phyloP scores from a whole-genome alignment of 768 basidiomycete genomes.

The Exsudoporus frostii region DNA sequence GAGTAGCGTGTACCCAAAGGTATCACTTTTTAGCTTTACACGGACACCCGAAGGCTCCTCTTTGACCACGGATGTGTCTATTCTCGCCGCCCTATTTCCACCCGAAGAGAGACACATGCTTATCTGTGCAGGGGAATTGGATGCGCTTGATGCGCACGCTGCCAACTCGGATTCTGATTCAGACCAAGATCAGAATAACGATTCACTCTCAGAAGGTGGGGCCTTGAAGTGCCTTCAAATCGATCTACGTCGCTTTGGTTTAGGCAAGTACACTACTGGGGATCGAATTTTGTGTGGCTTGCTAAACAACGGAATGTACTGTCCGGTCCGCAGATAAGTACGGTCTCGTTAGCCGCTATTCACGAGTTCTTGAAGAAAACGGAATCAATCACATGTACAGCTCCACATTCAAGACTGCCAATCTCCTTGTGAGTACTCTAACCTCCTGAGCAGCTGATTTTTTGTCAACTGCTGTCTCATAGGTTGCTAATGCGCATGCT shows the following conservation, averaged over 20 bases:
- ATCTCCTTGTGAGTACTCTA: constrained; percentile 54
- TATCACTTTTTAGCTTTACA: constrained; percentile 81
- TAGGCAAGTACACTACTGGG: constrained; percentile 44
- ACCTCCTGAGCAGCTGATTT: background rate
- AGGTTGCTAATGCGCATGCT: constrained; percentile 60
- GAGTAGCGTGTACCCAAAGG: constrained; percentile 16
- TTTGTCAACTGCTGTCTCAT: constrained; percentile 1
- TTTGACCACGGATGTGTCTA: constrained; percentile 64
- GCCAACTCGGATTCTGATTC: constrained; percentile 32
- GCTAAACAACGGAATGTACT: constrained; percentile 3
- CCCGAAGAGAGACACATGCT: constrained; percentile 71
- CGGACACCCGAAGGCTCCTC: constrained; percentile 75
- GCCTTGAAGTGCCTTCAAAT: constrained; percentile 70
- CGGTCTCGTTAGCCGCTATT: constrained; percentile 75
- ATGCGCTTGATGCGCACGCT: constrained; percentile 46
- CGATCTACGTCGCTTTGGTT: constrained; percentile 66
- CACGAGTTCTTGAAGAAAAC: constrained; percentile 66
- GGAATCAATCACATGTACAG: constrained; percentile 83
- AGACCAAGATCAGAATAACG: constrained; percentile 39
- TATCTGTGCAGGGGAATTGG: constrained; percentile 68
- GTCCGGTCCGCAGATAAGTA: constrained; percentile 54
- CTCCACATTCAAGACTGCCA: constrained; percentile 81
- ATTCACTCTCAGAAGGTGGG: constrained; percentile 33
- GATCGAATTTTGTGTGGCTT: background rate
- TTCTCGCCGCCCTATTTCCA: constrained; percentile 69